Evolutionary conservation across 2,329 filamentous ascomycete species (phyloP).

Genomic region (Xylaria sp.): DNA sequence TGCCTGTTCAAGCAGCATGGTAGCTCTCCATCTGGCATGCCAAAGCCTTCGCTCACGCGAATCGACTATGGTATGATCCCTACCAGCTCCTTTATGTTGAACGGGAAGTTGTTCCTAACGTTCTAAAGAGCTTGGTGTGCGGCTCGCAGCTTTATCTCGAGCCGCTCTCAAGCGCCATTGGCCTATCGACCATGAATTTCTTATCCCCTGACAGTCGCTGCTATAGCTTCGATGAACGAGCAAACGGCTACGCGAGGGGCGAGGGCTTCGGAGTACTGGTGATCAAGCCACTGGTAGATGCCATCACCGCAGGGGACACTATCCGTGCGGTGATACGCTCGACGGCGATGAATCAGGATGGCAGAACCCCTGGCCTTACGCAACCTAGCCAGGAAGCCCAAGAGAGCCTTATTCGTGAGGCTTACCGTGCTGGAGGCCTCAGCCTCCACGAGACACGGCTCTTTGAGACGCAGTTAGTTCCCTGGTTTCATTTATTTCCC

Average conservation of each 20-base stretch:
- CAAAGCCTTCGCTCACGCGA: background rate
- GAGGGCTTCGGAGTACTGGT: background rate
- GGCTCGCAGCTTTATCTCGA: background rate
- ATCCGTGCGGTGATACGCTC: background rate
- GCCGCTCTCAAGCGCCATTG: background rate
- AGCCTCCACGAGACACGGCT: background rate
- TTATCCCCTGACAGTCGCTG: background rate
- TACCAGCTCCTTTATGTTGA: background rate
- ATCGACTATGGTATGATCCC: background rate
- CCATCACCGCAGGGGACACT: background rate
- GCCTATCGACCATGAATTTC: background rate
- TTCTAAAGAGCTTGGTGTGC: background rate
- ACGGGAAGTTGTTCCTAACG: background rate
- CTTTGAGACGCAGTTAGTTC: background rate
- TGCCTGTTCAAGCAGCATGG: background rate
- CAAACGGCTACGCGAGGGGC: background rate
- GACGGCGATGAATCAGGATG: background rate
- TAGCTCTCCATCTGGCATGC: background rate
- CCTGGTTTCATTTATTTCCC: too few species aligned
- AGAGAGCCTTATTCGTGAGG: background rate
- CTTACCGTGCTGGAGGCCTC: background rate
- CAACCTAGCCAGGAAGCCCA: background rate
- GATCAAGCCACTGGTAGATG: background rate
- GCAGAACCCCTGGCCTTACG: background rate
- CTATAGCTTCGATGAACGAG: background rate